Evolutionary conservation across 495 filamentous ascomycete species (phyloP), one percentile per base, ranked within the genome.

Genomic region (Massariosphaeria phaeospora): DNA sequence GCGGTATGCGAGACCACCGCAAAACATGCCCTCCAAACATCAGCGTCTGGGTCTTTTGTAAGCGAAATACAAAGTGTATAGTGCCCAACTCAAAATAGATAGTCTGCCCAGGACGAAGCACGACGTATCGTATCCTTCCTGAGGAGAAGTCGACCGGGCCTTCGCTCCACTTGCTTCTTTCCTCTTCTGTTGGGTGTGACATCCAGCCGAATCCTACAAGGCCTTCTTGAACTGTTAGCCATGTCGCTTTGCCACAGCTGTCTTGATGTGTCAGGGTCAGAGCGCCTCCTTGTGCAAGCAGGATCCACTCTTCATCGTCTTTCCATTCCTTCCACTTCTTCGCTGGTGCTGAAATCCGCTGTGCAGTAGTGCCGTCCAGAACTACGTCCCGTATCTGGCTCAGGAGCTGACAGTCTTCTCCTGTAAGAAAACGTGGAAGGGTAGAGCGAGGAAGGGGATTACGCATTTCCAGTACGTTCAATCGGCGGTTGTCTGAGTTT

Each of bases 21-120:
- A 56, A 18, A 27, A 40, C n/a, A 42, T 56, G 35, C 13, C 52
- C 52, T 24, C 52, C 52, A 3, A 56, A 13, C 42, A 56, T 38
- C 15, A 56, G 41, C 20, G 44, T 56, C 17, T 1, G 44, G 31
- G 27, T 21, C 2, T 56, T 10, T n/a, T 18, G 23, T 9, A 38
- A 24, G 17, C 52, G 15, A 18, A 56, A 56, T 5, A 56, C 52
- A 23, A 56, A 56, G 17, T 56, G 44, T 21, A 49, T 56, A 3
- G 44, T 56, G 45, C 52, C 44, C 10, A n/a, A 26, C 17, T 39
- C 24, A 11, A 56, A 56, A 33, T 49, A 49, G 3, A 56, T 17
- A 23, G 26, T 48, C 33, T 56, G 34, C 3, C 35, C 44, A 25
- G 52, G 52, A 56, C 24, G 25, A 17, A 56, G 44, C 31, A 56